A percentile compares a stretch with the other conserved stretches of the same genome.
Evolutionary conservation across 2,329 filamentous ascomycete species (phyloP).

Genomic region (Sphaerulina populicola): DNA sequence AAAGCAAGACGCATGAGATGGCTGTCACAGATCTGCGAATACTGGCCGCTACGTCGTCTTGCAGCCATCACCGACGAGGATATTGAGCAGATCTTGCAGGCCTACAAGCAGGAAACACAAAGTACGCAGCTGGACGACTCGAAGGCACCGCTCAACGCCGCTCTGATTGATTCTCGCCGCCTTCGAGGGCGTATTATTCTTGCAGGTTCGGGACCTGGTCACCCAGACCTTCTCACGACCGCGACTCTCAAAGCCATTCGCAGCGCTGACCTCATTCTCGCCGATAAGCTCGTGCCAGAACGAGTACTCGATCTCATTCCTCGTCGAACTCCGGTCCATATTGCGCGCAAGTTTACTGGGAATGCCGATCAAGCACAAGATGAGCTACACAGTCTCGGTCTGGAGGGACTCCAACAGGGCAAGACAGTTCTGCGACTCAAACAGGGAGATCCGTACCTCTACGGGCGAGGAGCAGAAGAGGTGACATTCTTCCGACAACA

Average conservation of each 20-base stretch:
- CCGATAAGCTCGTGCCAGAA: constrained; percentile 77
- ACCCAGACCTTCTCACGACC: constrained; percentile 81
- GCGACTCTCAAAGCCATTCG: constrained; percentile 70
- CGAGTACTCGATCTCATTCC: constrained; percentile 84
- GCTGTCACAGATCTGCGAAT: constrained; percentile 94
- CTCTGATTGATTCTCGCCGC: constrained; percentile 26
- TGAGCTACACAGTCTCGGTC: constrained; percentile 71
- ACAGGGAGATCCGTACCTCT: constrained; percentile 94
- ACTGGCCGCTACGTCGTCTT: constrained; percentile 83
- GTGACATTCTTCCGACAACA: constrained; percentile 69
- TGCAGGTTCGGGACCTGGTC: constrained; percentile 84
- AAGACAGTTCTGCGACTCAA: constrained; percentile 82
- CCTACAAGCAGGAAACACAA: constrained; percentile 50
- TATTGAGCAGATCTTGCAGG: constrained; percentile 64
- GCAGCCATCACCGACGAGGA: constrained; percentile 73
- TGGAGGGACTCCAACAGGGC: constrained; percentile 60
- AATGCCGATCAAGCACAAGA: constrained; percentile 91
- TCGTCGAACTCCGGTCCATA: constrained; percentile 77
- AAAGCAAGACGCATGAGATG: constrained; percentile 81
- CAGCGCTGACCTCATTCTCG: constrained; percentile 67
- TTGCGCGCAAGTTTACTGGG: constrained; percentile 93
- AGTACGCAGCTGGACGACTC: constrained; percentile 25
- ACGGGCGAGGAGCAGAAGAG: constrained; percentile 90
- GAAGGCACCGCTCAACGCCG: constrained; percentile 25
- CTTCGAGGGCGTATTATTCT: constrained; percentile 66